Base-by-base conservation (phyloP, 306 rosid genomes). In the Calophaca sinica region DNA sequence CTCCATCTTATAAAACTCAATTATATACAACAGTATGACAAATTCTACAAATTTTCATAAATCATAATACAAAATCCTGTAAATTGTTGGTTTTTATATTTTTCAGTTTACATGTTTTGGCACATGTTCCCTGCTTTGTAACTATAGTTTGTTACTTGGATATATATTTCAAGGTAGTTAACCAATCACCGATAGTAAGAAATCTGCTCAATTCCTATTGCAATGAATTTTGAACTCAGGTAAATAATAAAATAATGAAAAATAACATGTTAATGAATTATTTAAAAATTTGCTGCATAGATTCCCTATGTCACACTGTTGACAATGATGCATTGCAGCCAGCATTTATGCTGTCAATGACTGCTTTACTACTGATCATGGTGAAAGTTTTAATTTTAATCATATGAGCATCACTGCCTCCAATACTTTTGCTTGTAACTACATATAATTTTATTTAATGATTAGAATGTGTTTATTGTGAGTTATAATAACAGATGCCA, bases 1-100 rank as follows among this genome's bases (percentile, higher is more conserved):
- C 15, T 38, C 57, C 74, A 10, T 71, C 62, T 42, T 14, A 62
- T 69, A 46, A 70, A 79, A 62, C 33, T 64, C 65, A 11, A 7
- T 31, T 55, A 53, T 54, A 7, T 53, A 5, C 46, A 52, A 53
- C 67, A 60, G 38, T 6, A 31, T 70, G 54, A 9, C 50, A 62
- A 61, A 62, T 52, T 54, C n/a, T 76, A 31, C 36, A 65, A 52
- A 26, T 54, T 41, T 7, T 68, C 14, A 28, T 28, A 26, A 35
- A 28, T 48, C 70, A n/a, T 62, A 11, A 57, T 81, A 11, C 20
- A 36, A 29, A 42, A 14, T 64, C 45, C 48, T 65, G n/a, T 77
- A n/a, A 49, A 72, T 41, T 41, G 7, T 48, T 76, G 57, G 32
- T 51, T 67, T 73, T 62, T 45, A 8, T 44, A 1, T 50, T 51